Base-by-base conservation (phyloP, 192 early-diverging fungal genomes). In the Mortierella claussenii region DNA sequence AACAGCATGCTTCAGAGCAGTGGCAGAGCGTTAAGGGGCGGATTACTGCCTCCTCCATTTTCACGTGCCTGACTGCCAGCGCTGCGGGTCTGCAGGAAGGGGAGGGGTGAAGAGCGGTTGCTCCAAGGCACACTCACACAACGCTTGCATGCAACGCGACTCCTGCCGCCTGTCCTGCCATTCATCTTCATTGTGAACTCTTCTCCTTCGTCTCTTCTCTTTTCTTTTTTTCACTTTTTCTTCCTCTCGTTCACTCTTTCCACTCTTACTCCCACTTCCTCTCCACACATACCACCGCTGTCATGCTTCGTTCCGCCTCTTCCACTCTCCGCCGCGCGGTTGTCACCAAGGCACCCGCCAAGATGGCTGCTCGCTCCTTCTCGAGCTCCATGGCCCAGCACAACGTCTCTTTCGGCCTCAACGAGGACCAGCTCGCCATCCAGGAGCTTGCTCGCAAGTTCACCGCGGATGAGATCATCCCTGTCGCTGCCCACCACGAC, bases 371-470 rank as follows among this genome's bases (percentile, higher is more conserved):
- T 37, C 71, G 71, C 64, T 61, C 64, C 20, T 76, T 76, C 71
- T 67, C 71, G 44, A 66, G 34, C 52, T 67, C 71, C 10, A 49
- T 76, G 49, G 64, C 52, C 56, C 20, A 31, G n/a, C 45, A 57
- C 36, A 75, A 75, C 59, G 46, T 76, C 50, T 66, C 64, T n/a
- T 95, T 96, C 71, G 85, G 83, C 37, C 87, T 98, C 26, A 88
- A 69, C 51, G 92, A 93, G 50, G 94, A 96, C 50, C 96, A 96
- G 84, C 82, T 80, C 53, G 86, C 93, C 24, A 87, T 95, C 61
- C 95, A 96, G 81, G 93, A 96, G 21, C 88, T 95, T 2, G 94
- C 96, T 43, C 90, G 91, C 70, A 94, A 93, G 81, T 96, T 98
- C 80, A 88, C 93, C 24, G 86, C 79, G 53, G 92, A 98, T 33